Conservation (phyloP, 208 protist species). For the Trypanosoma platydactyli region DNA sequence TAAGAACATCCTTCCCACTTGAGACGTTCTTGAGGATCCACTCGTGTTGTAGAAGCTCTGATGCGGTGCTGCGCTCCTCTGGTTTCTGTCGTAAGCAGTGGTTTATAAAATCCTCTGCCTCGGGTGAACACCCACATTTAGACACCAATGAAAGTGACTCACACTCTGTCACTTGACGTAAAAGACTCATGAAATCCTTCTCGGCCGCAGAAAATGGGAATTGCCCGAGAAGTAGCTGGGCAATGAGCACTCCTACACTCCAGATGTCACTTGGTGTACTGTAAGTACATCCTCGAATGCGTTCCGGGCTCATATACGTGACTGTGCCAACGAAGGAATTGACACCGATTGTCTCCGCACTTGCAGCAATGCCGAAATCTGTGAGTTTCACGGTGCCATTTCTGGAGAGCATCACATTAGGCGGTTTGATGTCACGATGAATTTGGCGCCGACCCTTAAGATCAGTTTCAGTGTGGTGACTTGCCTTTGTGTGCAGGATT, state of each 20-base stretch:
- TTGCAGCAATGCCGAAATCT: conserved; percentile 87
- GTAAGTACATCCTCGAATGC: conserved; percentile 73
- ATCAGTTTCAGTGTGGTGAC: conserved; percentile 80
- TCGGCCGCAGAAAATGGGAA: conserved; percentile 64
- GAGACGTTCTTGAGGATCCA: conserved; percentile 79
- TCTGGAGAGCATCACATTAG: conserved; percentile 84
- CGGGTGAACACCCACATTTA: conserved; percentile 51
- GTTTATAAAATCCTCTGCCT: conserved; percentile 72
- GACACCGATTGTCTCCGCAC: conserved; percentile 80
- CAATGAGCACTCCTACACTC: conserved; percentile 82
- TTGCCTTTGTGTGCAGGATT: conserved; percentile 82
- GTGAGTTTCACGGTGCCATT: conserved; percentile 75
- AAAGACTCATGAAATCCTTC: conserved; percentile 80
- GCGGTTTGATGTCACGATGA: conserved; percentile 87
- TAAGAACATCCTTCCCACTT: conserved; percentile 49
- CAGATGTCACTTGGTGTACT: conserved; percentile 87
- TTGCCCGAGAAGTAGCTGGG: conserved; percentile 65
- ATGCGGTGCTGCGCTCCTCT: conserved; percentile 53
- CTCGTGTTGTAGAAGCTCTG: conserved; percentile 57
- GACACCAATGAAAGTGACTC: conserved; percentile 50
- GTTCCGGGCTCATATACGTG: conserved; percentile 89
- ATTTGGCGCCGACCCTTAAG: conserved; percentile 78
- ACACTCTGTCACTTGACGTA: conserved; percentile 67
- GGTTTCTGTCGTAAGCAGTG: conserved; percentile 65
- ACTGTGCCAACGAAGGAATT: conserved; percentile 88